Evolutionary conservation across 2,329 filamentous ascomycete genomes (phyloP), one percentile per base, ranked within the genome.

Genomic region (Aspergillus pseudotamarii): DNA sequence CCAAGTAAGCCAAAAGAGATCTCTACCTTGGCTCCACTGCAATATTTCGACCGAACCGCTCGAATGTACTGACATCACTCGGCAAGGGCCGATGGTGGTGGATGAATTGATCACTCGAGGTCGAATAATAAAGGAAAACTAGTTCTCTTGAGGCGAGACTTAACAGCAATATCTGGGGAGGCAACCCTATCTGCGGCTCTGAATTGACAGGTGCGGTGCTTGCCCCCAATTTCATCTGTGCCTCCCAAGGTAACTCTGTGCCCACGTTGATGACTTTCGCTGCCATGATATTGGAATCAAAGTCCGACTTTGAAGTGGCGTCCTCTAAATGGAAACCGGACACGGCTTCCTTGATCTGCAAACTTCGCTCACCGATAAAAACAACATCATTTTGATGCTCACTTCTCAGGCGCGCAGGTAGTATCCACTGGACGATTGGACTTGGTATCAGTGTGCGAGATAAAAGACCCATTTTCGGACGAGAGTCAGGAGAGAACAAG

Each of bases 121-220:
- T 78, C 38, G 77, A 76, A 55, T 93, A 83, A 75, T 90, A 94
- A 28, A 97, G 79, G 69, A 97, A 97, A 28, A 94, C 83, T 57
- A 92, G 81, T 63, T 92, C 88, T 43, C 89, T 88, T 19, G 86
- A 87, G 66, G 91, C 89, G 10, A 97, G 84, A 26, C 92, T 88
- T 19, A 98, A 80, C 4, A 95, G 85, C 19, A 98, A 81, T 28
- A 94, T 81, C 72, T 98, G 93, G n/a, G 92, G 91, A 14, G 94
- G 92, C 60, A 91, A 75, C 3, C 65, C 59, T 26, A 73, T 66
- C 32, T 67, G 66, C 30, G 51, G 38, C 26, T 64, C 61, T 38
- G 63, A 32, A 58, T 60, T 59, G 34, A 63, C 54, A 50, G 58
- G 34, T 9, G 61, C 50, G 59, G 57, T 60, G 36, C 61, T 60